phyloP scores from a whole-genome alignment of 192 early-diverging fungal genomes.

The Mortierella alpina region DNA sequence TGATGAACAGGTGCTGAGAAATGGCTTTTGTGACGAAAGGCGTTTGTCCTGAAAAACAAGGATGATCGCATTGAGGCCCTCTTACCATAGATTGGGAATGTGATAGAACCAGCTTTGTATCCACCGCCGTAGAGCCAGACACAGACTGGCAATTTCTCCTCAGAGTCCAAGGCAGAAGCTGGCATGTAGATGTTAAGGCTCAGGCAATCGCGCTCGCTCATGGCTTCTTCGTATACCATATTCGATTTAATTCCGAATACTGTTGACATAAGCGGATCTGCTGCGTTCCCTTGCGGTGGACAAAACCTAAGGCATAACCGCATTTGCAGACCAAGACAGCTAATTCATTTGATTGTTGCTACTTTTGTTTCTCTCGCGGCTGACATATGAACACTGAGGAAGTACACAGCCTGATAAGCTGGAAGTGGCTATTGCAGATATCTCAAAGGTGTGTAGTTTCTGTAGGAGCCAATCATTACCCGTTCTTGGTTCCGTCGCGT shows the following conservation, averaged over 20 bases:
- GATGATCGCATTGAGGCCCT: no score
- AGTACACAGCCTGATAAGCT: not conserved
- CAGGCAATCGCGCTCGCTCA: slow-evolving; percentile 14
- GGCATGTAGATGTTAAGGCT: slow-evolving; percentile 22
- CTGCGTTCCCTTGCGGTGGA: slow-evolving; percentile 5
- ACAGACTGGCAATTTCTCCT: slow-evolving; percentile 5
- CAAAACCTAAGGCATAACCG: not conserved
- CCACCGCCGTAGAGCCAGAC: slow-evolving; percentile 19
- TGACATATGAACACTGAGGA: no score
- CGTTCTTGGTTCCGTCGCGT: slow-evolving; percentile 19
- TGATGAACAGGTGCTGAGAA: not conserved
- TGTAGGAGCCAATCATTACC: not conserved
- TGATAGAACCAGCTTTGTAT: not conserved
- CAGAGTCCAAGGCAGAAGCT: not conserved
- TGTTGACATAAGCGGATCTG: not conserved
- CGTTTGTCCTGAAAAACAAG: not conserved
- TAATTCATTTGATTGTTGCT: no score
- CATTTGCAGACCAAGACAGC: not conserved
- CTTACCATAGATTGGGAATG: slow-evolving; percentile 5
- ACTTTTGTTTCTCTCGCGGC: no score
- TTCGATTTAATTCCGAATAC: not conserved
- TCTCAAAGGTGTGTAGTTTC: not conserved
- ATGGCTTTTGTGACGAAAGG: not conserved
- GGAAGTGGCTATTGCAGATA: not conserved
- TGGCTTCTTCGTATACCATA: not conserved